Conservation (phyloP, 2,329 filamentous ascomycete species). For the Alternaria metachromatica region DNA sequence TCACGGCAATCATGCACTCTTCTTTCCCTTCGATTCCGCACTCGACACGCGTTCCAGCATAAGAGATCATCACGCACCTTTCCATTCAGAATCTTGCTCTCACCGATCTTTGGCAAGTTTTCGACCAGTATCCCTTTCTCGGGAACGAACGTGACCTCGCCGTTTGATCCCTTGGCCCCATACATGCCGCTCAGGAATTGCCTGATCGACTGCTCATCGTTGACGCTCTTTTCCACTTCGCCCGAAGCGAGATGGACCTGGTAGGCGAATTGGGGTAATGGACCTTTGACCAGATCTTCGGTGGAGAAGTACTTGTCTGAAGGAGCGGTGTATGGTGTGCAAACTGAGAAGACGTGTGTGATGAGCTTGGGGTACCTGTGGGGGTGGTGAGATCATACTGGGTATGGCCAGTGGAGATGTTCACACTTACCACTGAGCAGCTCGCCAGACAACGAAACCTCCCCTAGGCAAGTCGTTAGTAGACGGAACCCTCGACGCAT, state of each 20-base stretch:
- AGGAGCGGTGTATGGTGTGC: constrained; percentile 72
- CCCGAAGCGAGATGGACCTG: constrained; percentile 79
- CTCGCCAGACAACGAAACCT: constrained; percentile 76
- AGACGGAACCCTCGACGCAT: background rate
- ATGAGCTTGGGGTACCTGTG: constrained; percentile 66
- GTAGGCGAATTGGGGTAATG: constrained; percentile 76
- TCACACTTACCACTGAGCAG: constrained; percentile 64
- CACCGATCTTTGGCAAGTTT: constrained; percentile 63
- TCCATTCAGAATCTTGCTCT: constrained; percentile 65
- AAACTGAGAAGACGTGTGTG: constrained; percentile 77
- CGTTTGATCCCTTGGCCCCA: constrained; percentile 66
- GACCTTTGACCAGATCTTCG: constrained; percentile 64
- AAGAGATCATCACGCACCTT: constrained; percentile 55
- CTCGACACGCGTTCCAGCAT: constrained; percentile 10
- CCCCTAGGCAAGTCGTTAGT: constrained; percentile 60
- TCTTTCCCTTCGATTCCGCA: background rate
- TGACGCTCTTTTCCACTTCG: constrained; percentile 56
- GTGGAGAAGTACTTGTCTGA: constrained; percentile 60
- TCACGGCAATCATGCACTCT: background rate
- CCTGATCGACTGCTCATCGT: constrained; percentile 67
- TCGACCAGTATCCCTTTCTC: constrained; percentile 69
- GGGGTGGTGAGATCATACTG: background rate
- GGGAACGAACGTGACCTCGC: constrained; percentile 65
- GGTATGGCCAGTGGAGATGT: background rate
- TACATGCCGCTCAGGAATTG: constrained; percentile 76